Conservation (phyloP, 2,329 filamentous ascomycete species). For the Phaeosphaeria sp. region DNA sequence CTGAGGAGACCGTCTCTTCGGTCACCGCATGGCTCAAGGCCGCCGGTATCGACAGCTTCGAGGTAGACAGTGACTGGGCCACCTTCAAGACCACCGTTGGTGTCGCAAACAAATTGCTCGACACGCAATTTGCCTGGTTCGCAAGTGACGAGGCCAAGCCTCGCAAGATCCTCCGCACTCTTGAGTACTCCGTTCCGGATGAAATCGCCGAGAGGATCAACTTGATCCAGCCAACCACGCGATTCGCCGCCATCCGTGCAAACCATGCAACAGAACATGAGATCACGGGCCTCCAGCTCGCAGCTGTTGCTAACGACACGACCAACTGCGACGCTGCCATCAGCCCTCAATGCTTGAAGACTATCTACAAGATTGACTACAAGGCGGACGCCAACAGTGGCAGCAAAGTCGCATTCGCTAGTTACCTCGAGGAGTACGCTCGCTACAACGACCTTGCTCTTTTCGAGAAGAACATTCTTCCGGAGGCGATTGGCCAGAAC, state of each 20-base stretch:
- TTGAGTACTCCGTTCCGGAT: constrained; percentile 51
- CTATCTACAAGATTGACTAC: constrained; percentile 60
- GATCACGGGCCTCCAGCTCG: constrained; percentile 21
- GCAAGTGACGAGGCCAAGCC: constrained; percentile 43
- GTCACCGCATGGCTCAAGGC: constrained; percentile 55
- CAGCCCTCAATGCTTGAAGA: constrained; percentile 57
- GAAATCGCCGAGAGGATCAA: constrained; percentile 51
- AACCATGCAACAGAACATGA: constrained; percentile 26
- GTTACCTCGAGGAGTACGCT: constrained; percentile 61
- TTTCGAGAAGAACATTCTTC: constrained; percentile 50
- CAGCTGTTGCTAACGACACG: constrained; percentile 18
- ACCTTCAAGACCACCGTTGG: constrained; percentile 49
- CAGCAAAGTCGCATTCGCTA: constrained; percentile 59
- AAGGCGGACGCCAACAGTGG: constrained; percentile 53
- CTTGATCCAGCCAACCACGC: constrained; percentile 60
- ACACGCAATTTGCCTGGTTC: constrained; percentile 58
- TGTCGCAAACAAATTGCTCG: constrained; percentile 53
- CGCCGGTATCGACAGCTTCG: constrained; percentile 46
- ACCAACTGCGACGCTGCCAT: constrained; percentile 38
- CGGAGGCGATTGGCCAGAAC: constrained; percentile 49
- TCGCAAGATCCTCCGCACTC: constrained; percentile 53
- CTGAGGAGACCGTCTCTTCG: constrained; percentile 43
- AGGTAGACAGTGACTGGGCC: constrained; percentile 48
- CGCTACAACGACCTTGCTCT: constrained; percentile 54
- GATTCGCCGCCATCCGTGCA: constrained; percentile 50